A percentile compares a stretch with the other conserved stretches of the same genome.
Conservation (phyloP, 768 basidiomycete species). For the Pisolithus microcarpus region DNA sequence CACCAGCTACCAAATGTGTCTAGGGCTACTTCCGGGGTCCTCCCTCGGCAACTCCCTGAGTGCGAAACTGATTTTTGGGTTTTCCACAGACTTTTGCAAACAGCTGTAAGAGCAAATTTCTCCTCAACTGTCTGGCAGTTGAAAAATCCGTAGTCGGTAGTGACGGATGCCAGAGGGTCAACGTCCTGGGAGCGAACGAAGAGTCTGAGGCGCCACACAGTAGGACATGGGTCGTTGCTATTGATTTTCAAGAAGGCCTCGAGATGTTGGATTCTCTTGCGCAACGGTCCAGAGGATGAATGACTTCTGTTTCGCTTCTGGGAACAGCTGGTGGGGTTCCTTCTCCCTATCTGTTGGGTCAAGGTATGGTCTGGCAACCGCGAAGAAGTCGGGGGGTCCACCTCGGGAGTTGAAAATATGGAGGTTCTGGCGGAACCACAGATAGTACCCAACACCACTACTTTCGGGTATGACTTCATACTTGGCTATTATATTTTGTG, state of each 20-base stretch:
- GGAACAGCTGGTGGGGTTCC: not conserved
- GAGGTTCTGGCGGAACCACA: conserved; percentile 30
- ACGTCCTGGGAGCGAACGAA: conserved; percentile 11
- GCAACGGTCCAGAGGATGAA: conserved; percentile 2
- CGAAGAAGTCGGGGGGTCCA: not conserved
- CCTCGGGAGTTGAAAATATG: conserved; percentile 18
- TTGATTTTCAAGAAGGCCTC: conserved; percentile 18
- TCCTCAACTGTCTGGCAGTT: conserved; percentile 27
- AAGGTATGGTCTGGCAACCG: not conserved
- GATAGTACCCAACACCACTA: conserved; percentile 22
- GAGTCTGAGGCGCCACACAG: conserved; percentile 35
- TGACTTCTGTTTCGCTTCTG: not conserved
- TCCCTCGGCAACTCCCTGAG: no score
- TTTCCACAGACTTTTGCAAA: no score
- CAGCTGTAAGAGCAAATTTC: conserved; percentile 3
- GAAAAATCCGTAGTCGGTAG: conserved; percentile 30
- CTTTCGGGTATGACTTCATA: conserved; percentile 17
- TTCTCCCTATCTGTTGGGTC: not conserved
- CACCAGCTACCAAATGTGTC: no score
- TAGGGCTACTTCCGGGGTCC: no score
- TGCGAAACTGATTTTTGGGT: no score
- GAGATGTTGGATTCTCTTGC: conserved; percentile 9
- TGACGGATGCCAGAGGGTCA: conserved; percentile 7
- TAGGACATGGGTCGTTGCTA: conserved; percentile 3
- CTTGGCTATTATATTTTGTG: conserved; percentile 23